Conservation (phyloP, 306 rosid species). For the Ammopiptanthus mongolicus region DNA sequence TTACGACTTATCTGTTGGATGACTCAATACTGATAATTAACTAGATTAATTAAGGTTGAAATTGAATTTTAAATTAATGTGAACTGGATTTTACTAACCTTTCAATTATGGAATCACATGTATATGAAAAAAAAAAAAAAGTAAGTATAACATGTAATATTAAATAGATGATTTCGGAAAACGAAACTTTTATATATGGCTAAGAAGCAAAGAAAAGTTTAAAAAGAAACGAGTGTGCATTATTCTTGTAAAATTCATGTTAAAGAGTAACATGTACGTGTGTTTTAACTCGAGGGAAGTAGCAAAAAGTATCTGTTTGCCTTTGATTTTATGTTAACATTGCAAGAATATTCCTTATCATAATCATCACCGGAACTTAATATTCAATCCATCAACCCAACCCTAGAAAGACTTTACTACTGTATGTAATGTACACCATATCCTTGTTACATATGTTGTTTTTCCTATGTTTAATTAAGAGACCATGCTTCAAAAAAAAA, state of each 20-base stretch:
- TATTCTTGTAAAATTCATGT: neutral
- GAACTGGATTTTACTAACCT: neutral
- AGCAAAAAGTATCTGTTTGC: neutral
- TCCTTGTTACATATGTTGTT: neutral
- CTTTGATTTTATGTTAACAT: neutral
- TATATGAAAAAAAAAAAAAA: neutral
- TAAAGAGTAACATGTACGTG: neutral
- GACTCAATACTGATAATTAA: too few relatives aligned
- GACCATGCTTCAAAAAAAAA: too few relatives aligned
- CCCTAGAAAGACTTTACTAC: neutral
- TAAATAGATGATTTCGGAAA: neutral
- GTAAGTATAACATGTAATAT: neutral
- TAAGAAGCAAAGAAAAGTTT: neutral
- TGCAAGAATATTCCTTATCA: neutral
- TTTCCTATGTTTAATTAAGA: neutral
- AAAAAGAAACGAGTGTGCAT: neutral
- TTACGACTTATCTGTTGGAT: too few relatives aligned
- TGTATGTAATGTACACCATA: neutral
- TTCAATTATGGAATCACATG: neutral
- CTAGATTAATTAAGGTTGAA: too few relatives aligned
- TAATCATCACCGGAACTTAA: neutral
- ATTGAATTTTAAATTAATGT: too few relatives aligned
- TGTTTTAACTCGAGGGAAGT: neutral
- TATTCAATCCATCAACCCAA: constrained; percentile 2
- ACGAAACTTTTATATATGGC: neutral